Base-by-base conservation (phyloP, 495 filamentous ascomycete genomes). In the Penicillium canescens region DNA sequence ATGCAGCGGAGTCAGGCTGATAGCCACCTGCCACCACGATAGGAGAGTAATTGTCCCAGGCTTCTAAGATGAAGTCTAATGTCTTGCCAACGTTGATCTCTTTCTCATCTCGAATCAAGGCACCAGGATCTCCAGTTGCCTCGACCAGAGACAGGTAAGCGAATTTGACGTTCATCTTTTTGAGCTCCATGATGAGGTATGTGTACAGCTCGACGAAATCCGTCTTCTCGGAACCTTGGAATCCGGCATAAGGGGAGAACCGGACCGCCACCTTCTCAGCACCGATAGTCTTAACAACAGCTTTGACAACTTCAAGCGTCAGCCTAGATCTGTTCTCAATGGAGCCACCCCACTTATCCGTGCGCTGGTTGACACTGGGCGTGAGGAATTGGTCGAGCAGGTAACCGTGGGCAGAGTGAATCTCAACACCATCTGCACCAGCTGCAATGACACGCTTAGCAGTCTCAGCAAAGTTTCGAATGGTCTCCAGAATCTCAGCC, bases 1-100 rank as follows among this genome's bases (percentile, higher is more conserved):
- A n/a, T n/a, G n/a, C n/a, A n/a, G 83, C 84, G 4, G 61, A 56
- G 18, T 77, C 70, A 0, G 78, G 41, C 14, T 54, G 68, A 56
- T 79, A 83, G 0, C 80, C 81, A 18, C 87, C 86, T 1, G 83
- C 83, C 21, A 87, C 38, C 4, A 90, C 55, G 12, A 89, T 44
- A n/a, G 74, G 81, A 44, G 50, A 59, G 1, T 73, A 70, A 5
- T 74, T 75, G 12, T 67, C 67, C 35, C 80, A 65, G 4, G 77
- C 66, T 13, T 65, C 57, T 5, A 65, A 33, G 1, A 63, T 28
- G 42, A 78, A 82, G 14, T 54, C 35, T 14, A 54, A 10, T 20
- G 42, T 47, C 12, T 54, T 46, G 4, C 36, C 42, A n/a, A 28
- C 21, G 36, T 46, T 36, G 21, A 54, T 42, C 11, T 24, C n/a